These are phyloP conservation scores for Hsuehochloa calcarea DNA, from an alignment of 176 grass and related monocot species.

Conservation along the genomic window DNA sequence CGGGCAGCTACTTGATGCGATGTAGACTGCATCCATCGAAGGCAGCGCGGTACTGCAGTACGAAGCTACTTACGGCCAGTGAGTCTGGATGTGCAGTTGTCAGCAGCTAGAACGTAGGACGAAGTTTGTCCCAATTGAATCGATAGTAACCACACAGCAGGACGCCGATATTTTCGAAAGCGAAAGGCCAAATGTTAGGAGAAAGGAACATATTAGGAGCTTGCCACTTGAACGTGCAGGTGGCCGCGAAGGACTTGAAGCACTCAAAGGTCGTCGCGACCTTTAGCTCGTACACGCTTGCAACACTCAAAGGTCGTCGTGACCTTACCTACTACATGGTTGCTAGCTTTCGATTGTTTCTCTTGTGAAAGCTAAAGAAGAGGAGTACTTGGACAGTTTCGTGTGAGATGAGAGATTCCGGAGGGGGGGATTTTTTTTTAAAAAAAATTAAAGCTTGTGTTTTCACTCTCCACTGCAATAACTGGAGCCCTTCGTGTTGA, in stretches of 20 bases:
- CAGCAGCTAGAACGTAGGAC: background rate
- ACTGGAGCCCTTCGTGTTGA: too few relatives aligned
- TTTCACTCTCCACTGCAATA: too few relatives aligned
- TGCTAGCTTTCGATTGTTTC: background rate
- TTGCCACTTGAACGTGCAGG: background rate
- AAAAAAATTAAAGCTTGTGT: too few relatives aligned
- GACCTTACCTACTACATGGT: background rate
- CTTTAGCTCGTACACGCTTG: background rate
- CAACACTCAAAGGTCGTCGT: constrained; percentile 26
- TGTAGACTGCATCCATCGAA: too few relatives aligned
- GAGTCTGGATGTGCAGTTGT: background rate
- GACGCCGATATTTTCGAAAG: background rate
- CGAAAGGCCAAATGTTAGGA: constrained; percentile 25
- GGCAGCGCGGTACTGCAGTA: background rate
- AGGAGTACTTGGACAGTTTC: background rate
- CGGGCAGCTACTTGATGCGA: too few relatives aligned
- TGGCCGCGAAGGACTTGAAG: constrained; percentile 31
- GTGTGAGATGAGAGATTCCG: background rate
- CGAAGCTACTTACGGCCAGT: background rate
- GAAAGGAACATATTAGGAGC: background rate
- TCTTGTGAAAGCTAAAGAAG: background rate
- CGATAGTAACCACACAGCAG: background rate
- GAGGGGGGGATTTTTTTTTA: too few relatives aligned
- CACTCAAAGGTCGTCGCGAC: constrained; percentile 26
- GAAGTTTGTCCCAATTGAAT: background rate